A percentile compares a stretch with the other conserved stretches of the same genome.
phyloP scores from a whole-genome alignment of 306 rosid species.

The Trifolium subterraneum region DNA sequence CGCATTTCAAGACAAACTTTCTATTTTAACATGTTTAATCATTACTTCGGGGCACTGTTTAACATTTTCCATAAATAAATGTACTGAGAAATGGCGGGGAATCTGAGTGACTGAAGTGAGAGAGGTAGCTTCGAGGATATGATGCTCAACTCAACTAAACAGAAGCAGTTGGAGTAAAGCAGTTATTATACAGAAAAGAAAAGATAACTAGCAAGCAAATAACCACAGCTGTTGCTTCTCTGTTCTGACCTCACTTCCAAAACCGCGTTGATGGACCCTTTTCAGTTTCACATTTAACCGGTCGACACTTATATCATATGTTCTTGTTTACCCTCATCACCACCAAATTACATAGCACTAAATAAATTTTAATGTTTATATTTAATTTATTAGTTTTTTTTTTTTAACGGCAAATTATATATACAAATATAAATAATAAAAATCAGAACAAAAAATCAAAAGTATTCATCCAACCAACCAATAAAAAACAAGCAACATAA shows the following conservation, averaged over 20 bases:
- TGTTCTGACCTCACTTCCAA: slow-evolving; percentile 66
- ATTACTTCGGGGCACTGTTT: no score
- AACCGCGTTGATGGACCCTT: slow-evolving; percentile 73
- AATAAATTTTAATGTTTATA: background rate
- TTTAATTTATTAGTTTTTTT: background rate
- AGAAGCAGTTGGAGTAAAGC: slow-evolving; percentile 16
- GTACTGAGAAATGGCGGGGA: no score
- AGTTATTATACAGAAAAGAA: slow-evolving; percentile 1
- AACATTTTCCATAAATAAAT: no score
- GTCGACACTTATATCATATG: background rate
- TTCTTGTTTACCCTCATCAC: background rate
- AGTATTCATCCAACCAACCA: no score
- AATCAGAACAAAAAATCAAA: no score
- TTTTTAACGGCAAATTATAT: no score
- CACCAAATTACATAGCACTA: slow-evolving; percentile 20
- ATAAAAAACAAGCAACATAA: no score
- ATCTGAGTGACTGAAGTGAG: background rate
- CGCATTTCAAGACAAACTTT: no score
- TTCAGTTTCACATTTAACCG: slow-evolving; percentile 41
- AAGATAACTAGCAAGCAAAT: background rate
- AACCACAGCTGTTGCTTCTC: slow-evolving; percentile 77
- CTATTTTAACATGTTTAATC: no score
- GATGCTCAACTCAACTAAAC: background rate
- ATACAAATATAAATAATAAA: no score
- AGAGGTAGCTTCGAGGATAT: slow-evolving; percentile 65